Conservation (phyloP, 2,329 filamentous ascomycete species). For the Fusarium dimerum region DNA sequence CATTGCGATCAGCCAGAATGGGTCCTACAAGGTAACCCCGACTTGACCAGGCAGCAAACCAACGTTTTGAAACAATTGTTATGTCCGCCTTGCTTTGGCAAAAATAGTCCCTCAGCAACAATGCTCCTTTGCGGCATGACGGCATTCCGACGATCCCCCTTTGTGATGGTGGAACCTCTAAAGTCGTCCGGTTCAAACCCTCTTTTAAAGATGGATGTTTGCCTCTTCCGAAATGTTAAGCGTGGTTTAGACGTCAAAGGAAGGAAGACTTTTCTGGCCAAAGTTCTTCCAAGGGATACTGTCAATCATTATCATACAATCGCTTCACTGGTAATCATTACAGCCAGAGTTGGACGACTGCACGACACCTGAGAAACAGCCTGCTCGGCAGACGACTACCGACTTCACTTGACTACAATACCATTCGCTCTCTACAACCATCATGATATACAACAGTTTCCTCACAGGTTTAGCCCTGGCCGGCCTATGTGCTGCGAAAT, state of each 20-base stretch:
- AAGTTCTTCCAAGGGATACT: no score
- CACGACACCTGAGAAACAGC: no score
- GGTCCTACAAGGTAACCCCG: no score
- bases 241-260: no score
- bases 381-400: neutral
- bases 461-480: constrained; percentile 24
- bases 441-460: constrained; percentile 17
- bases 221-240: no score
- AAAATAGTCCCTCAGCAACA: constrained; percentile 1
- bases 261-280: no score
- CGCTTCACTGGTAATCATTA: no score
- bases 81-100: constrained; percentile 8
- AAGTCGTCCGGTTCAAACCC: neutral
- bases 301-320: no score
- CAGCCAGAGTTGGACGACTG: no score
- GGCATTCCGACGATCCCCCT: constrained; percentile 22
- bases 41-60: constrained; percentile 1
- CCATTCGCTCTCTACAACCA: neutral
- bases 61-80: constrained; percentile 14
- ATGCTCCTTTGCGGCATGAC: constrained; percentile 15
- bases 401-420: neutral
- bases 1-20: no score
- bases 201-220: neutral
- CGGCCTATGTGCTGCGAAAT: constrained; percentile 21
- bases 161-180: constrained; percentile 13